These are phyloP conservation scores for Pisolithus microcarpus DNA, from an alignment of 768 basidiomycete genomes.

Conservation along the genomic window DNA sequence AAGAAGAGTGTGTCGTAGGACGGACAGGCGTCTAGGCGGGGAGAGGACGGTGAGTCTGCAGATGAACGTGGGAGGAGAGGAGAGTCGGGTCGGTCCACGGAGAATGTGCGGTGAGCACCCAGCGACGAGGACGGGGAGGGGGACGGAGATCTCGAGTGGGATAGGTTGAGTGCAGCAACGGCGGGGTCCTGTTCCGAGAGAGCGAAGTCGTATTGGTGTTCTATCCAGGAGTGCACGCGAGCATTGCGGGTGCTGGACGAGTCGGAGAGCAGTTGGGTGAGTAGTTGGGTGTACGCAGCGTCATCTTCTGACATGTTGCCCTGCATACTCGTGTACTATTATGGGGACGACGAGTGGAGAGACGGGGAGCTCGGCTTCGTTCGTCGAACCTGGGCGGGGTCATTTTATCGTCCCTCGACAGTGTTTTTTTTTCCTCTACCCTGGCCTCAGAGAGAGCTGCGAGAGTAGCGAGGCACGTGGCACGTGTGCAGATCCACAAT, in stretches of 20 bases:
- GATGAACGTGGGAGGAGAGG: constrained; percentile 24
- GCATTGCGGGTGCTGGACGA: constrained; percentile 18
- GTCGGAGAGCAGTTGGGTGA: constrained; percentile 22
- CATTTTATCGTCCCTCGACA: constrained; percentile 17
- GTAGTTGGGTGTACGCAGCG: constrained; percentile 22
- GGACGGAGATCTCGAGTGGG: constrained; percentile 10
- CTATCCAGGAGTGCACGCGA: constrained; percentile 28
- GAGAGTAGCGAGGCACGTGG: constrained; percentile 3
- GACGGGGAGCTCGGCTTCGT: background rate
- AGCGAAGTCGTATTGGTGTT: constrained; percentile 31
- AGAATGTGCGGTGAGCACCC: constrained; percentile 20
- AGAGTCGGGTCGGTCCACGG: constrained; percentile 23
- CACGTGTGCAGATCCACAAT: constrained; percentile 6
- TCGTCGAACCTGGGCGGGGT: background rate
- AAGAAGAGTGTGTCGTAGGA: constrained; percentile 32
- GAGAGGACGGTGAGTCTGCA: constrained; percentile 17
- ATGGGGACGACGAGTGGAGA: background rate
- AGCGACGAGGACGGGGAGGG: constrained; percentile 28
- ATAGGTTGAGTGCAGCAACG: background rate
- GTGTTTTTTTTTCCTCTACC: background rate
- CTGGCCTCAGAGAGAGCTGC: background rate
- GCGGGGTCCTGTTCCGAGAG: constrained; percentile 17
- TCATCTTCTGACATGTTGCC: constrained; percentile 26
- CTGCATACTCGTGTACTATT: constrained; percentile 9
- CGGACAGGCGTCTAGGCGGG: constrained; percentile 12